These are phyloP conservation scores for Mortierella sp. DNA, from an alignment of 371 early-diverging fungal genomes.

Conservation along the genomic window DNA sequence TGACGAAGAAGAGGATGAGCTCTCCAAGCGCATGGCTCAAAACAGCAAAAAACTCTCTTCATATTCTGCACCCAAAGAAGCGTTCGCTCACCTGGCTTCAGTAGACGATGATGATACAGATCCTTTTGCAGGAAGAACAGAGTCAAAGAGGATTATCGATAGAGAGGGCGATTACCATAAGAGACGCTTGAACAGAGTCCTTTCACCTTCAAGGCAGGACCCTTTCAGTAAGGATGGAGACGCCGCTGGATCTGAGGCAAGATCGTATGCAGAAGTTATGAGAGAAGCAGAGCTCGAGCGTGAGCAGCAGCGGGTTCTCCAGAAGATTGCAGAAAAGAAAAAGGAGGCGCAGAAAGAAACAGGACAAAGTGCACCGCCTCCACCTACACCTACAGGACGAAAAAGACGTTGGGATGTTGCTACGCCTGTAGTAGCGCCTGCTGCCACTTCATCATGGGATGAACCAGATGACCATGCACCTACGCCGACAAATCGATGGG, in stretches of 20 bases:
- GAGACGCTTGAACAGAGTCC: constrained; percentile 80
- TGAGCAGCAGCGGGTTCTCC: constrained; percentile 78
- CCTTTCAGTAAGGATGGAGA: constrained; percentile 74
- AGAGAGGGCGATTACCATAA: constrained; percentile 91
- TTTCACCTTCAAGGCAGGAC: constrained; percentile 91
- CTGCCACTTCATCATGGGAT: constrained; percentile 73
- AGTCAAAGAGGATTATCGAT: constrained; percentile 80
- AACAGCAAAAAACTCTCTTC: constrained; percentile 69
- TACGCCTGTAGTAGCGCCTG: constrained; percentile 70
- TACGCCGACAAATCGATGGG: constrained; percentile 66
- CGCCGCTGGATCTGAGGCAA: constrained; percentile 54
- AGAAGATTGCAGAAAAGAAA: constrained; percentile 79
- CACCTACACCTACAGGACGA: constrained; percentile 57
- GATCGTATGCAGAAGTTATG: constrained; percentile 91
- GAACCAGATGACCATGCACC: constrained; percentile 64
- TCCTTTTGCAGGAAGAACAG: constrained; percentile 73
- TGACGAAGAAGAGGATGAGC: constrained; percentile 67
- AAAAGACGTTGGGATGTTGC: constrained; percentile 92
- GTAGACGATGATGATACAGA: constrained; percentile 71
- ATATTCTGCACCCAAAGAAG: constrained; percentile 88
- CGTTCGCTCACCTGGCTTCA: constrained; percentile 72
- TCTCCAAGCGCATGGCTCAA: constrained; percentile 58
- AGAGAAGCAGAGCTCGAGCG: constrained; percentile 87
- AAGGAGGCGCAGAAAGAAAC: constrained; percentile 65
- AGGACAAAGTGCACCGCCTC: constrained; percentile 60